These are phyloP conservation scores for Chlamydomonas asymmetrica DNA, from an alignment of 139 green algal genomes.

Conservation along the genomic window DNA sequence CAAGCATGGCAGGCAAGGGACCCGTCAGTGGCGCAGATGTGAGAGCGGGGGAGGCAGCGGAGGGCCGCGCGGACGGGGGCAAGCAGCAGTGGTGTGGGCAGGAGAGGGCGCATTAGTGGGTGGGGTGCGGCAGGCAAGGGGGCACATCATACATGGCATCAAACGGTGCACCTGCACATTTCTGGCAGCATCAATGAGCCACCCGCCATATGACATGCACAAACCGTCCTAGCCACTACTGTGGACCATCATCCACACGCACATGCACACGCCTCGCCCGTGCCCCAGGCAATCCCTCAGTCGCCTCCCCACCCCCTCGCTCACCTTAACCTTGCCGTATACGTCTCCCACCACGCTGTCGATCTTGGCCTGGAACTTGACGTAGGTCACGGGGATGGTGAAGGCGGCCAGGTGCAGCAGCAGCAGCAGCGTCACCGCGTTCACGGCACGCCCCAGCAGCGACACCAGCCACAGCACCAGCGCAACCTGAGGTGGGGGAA, in stretches of 20 bases:
- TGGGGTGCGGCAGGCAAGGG: neutral
- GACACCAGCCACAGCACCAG: slow-evolving; percentile 28
- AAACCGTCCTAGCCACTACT: neutral
- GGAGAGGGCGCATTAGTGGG: too few relatives aligned
- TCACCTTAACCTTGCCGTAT: slow-evolving; percentile 11
- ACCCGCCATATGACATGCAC: neutral
- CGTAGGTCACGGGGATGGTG: slow-evolving; percentile 15
- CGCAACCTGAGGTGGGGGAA: neutral
- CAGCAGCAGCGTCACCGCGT: slow-evolving; percentile 25
- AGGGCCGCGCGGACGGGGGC: too few relatives aligned
- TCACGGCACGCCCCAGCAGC: slow-evolving; percentile 12
- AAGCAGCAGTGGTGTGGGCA: too few relatives aligned
- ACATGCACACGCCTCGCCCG: too few relatives aligned
- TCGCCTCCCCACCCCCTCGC: neutral
- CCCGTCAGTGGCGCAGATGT: neutral
- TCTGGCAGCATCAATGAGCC: neutral
- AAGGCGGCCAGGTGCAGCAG: slow-evolving; percentile 31
- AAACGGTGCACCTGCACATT: neutral
- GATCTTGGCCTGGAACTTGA: neutral
- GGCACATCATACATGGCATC: neutral
- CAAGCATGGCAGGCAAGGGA: neutral
- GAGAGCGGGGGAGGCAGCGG: neutral
- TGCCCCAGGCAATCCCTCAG: neutral
- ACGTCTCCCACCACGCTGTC: neutral
- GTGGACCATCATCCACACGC: too few relatives aligned